Evolutionary conservation across 23 red algal genomes (phyloP).

Genomic region (Gracilaria caudata): DNA sequence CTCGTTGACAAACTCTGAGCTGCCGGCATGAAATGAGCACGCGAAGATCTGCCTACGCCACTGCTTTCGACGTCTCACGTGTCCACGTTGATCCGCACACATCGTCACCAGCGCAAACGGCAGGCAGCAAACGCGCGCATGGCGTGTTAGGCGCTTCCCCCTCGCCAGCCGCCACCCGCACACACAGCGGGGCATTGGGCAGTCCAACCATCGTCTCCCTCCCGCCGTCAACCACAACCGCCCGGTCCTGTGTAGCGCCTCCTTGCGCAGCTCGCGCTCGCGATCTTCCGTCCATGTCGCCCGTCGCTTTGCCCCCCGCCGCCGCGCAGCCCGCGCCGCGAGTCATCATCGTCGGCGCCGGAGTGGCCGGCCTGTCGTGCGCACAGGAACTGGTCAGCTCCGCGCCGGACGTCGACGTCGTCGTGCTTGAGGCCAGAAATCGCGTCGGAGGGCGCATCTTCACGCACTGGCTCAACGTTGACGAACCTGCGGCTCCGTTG

Average conservation of each 20-base stretch:
- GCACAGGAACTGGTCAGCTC: slow-evolving; percentile 55
- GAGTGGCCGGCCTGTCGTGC: slow-evolving; percentile 85
- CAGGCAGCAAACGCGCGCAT: neutral
- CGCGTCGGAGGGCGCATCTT: slow-evolving; percentile 86
- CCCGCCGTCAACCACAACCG: slow-evolving; percentile 4
- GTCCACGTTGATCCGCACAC: slow-evolving; percentile 17
- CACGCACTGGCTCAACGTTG: slow-evolving; percentile 40
- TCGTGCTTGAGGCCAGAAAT: slow-evolving; percentile 86
- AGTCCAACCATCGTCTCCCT: neutral
- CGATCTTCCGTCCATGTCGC: slow-evolving; percentile 3
- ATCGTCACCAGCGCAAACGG: neutral
- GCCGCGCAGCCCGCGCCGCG: slow-evolving; percentile 23
- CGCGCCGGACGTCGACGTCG: slow-evolving; percentile 31
- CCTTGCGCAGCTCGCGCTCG: neutral
- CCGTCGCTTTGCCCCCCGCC: neutral
- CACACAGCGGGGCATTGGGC: too few relatives aligned
- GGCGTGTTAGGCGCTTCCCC: neutral
- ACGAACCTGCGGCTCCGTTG: neutral
- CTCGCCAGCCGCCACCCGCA: neutral
- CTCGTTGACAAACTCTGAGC: too few relatives aligned
- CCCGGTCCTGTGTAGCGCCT: too few relatives aligned
- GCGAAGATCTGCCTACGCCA: too few relatives aligned
- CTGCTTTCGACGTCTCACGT: neutral
- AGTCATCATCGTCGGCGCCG: slow-evolving; percentile 87
- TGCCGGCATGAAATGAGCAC: too few relatives aligned